Evolutionary conservation across 345 rosid species (phyloP).

Genomic region (Gossypium turneri): DNA sequence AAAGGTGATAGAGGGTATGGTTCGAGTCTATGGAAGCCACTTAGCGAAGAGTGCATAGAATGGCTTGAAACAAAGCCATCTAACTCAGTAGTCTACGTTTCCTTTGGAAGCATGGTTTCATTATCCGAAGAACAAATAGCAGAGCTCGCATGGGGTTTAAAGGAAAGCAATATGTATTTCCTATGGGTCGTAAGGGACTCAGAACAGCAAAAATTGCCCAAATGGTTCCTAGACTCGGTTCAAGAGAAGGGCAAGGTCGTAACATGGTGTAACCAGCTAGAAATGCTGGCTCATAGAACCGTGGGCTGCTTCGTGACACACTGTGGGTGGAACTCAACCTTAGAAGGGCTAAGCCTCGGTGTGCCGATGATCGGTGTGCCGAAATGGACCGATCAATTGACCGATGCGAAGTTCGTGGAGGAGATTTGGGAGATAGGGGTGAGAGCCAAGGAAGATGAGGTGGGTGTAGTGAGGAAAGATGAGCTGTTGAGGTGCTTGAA

Average conservation of each 20-base stretch:
- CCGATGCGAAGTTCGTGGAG: constrained; percentile 58
- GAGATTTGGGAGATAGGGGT: constrained; percentile 63
- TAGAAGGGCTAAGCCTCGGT: constrained; percentile 65
- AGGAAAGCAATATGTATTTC: constrained; percentile 46
- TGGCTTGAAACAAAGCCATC: constrained; percentile 55
- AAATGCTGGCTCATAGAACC: constrained; percentile 47
- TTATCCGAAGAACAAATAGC: constrained; percentile 39
- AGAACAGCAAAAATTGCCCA: constrained; percentile 41
- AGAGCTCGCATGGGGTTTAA: constrained; percentile 48
- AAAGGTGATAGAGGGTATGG: constrained; percentile 57
- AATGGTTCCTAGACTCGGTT: constrained; percentile 42
- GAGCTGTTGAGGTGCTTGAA: constrained; percentile 52
- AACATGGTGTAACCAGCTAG: constrained; percentile 69
- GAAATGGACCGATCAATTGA: constrained; percentile 61
- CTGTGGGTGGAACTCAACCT: constrained; percentile 76
- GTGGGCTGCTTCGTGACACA: constrained; percentile 64
- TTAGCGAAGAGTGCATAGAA: constrained; percentile 45
- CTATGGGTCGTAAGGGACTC: constrained; percentile 67
- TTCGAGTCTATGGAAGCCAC: constrained; percentile 64
- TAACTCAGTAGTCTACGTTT: constrained; percentile 46
- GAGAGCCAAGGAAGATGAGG: constrained; percentile 46
- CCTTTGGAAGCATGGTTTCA: constrained; percentile 72
- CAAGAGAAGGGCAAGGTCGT: constrained; percentile 41
- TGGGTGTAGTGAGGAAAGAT: constrained; percentile 45
- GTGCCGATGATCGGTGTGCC: constrained; percentile 69